Evolutionary conservation across 2,329 filamentous ascomycete genomes (phyloP), one percentile per base, ranked within the genome.

Genomic region (Ramularia endophylla): DNA sequence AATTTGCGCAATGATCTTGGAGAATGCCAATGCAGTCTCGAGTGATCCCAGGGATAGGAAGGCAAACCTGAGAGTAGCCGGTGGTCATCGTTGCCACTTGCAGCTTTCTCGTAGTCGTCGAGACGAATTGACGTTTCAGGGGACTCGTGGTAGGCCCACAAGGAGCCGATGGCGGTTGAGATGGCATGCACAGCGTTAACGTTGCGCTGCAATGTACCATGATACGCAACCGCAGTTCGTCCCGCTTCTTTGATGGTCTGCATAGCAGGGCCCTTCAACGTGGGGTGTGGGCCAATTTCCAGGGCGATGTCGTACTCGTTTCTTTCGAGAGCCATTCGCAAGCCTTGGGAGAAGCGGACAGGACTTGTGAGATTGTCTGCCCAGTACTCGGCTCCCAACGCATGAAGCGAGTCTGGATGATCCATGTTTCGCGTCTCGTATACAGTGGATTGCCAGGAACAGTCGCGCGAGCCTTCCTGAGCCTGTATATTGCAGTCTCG

Each of bases 201-300:
- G 7, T 36, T 27, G 32, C 27, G 17, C 17, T 19, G 16, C 15
- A 66, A 47, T 2, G 56, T 67, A 38, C 31, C 31, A 7, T 16
- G 15, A 18, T 45, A 45, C 6, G 38, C 17, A 9, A 37, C n/a
- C 3, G n/a, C 8, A 3, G 5, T 20, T 12, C 8, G 12, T 11
- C 16, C 12, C 27, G 28, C 32, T 8, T 30, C 34, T 25, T 43
- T 27, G 8, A 44, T 40, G 9, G 37, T 40, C 18, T 69, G 59
- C 4, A 43, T 53, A 0, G 61, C 55, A 0, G 70, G 67, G 0
- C 59, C 59, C 47, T 65, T 65, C 4, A 74, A 58, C 2, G 66
- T 64, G 0, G 69, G 61, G 42, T 73, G 70, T 1, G 70, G 67
- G 0, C 71, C 71, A 5, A 73, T 48, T 39, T 73, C 71, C 3